A percentile compares a stretch with the other conserved stretches of the same genome.
These are phyloP conservation scores for Amylocarpus encephaloides DNA, from an alignment of 2,329 filamentous ascomycete genomes.

Conservation along the genomic window DNA sequence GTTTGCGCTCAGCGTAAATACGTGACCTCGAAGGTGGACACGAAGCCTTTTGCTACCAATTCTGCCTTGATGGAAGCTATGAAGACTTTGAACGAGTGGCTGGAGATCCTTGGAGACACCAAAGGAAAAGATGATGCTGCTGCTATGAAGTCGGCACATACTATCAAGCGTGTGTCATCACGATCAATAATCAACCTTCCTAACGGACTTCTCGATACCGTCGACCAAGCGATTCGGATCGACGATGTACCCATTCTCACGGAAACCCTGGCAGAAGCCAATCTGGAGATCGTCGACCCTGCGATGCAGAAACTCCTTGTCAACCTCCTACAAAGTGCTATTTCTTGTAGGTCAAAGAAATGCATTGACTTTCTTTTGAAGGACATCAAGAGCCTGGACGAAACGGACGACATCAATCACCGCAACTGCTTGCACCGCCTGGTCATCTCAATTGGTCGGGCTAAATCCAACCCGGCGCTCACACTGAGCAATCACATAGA, in stretches of 20 bases:
- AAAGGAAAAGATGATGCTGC: constrained; percentile 69
- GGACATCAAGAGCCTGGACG: constrained; percentile 66
- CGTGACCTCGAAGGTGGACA: constrained; percentile 83
- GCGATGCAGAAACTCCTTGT: constrained; percentile 63
- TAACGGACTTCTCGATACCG: constrained; percentile 57
- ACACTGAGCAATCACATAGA: constrained; percentile 37
- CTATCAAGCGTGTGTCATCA: constrained; percentile 69
- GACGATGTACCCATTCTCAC: constrained; percentile 57
- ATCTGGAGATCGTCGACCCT: constrained; percentile 45
- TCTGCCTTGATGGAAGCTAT: constrained; percentile 49
- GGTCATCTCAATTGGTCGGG: constrained; percentile 84
- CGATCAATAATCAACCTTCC: constrained; percentile 70
- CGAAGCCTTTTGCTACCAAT: constrained; percentile 80
- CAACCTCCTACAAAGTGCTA: constrained; percentile 71
- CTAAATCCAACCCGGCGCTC: constrained; percentile 40
- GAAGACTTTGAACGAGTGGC: constrained; percentile 80
- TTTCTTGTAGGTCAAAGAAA: constrained; percentile 60
- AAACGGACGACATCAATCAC: constrained; percentile 87
- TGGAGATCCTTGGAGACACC: constrained; percentile 72
- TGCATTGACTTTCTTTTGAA: constrained; percentile 68
- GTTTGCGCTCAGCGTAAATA: constrained; percentile 77
- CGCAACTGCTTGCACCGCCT: constrained; percentile 90
- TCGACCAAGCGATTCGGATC: constrained; percentile 65
- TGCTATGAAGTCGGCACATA: constrained; percentile 62
- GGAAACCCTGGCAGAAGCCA: constrained; percentile 51